Evolutionary conservation across 169 alveolate species (phyloP), one percentile per base, ranked within the genome.

Genomic region (Besnoitia besnoiti): DNA sequence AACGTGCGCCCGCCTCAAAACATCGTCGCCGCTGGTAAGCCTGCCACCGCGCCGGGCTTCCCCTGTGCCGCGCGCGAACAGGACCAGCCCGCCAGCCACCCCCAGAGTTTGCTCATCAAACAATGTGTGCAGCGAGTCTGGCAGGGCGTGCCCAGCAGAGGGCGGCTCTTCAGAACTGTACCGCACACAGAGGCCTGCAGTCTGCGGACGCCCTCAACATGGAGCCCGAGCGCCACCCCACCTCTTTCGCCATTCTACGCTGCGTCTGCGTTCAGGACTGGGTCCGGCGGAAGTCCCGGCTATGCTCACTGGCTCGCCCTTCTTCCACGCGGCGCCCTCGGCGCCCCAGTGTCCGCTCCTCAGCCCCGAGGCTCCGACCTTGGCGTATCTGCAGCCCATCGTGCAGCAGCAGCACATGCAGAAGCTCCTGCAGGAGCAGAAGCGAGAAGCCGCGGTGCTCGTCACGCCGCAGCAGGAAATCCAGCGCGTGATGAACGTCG

Each of bases 281-380:
- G 93, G 93, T 50, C 84, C 89, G 5, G 93, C 93, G n/a, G 61
- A 79, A 35, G 49, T 90, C 39, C 93, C 93, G 55, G 44, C 89
- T 0, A 35, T 85, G 44, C 67, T 90, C 59, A 90, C 93, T 10
- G 93, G 93, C n/a, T 90, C 93, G 14, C 93, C 93, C 47, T 90
- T 90, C 67, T 90, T 90, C 67, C 90, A 90, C 39, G 89, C 90
- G 19, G 93, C 93, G 35, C 93, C 93, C 5, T 77, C 93, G 50
- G 89, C 93, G 37, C 93, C 93, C 7, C 62, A 67, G 55, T 90
- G 93, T 37, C 62, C 85, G 0, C 24, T 76, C 7, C 84, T 67
- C 5, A 76, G 67, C 35, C 80, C 93, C 0, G 30, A 51, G 37
- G 84, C 93, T 14, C 93, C 93, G 14, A 55, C 93, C 39, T 67